A percentile compares a stretch with the other conserved stretches of the same genome.
Evolutionary conservation across 306 rosid genomes (phyloP).

Genomic region (Adenanthera pavonina): DNA sequence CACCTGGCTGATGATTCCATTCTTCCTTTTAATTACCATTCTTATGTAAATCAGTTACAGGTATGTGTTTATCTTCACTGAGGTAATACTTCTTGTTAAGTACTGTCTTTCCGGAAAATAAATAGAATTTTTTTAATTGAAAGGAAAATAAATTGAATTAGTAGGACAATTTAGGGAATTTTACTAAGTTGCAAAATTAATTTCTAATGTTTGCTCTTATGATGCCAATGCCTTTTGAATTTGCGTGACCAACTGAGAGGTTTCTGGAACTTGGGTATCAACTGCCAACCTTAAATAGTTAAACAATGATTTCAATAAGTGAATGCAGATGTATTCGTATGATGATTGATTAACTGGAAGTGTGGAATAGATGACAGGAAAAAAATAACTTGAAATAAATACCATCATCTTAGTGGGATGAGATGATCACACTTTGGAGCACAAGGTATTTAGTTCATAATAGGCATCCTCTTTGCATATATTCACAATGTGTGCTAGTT

Average conservation of each 20-base stretch:
- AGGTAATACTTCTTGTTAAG: conserved; percentile 12
- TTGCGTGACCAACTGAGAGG: too few species aligned
- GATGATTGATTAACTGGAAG: neutral
- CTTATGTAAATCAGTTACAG: conserved; percentile 85
- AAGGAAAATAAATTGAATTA: neutral
- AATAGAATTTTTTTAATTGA: neutral
- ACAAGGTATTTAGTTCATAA: neutral
- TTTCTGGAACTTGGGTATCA: conserved; percentile 5
- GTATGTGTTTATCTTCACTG: conserved; percentile 46
- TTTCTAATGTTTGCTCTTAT: neutral
- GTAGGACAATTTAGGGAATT: neutral
- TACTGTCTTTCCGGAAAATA: conserved; percentile 6
- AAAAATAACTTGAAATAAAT: neutral
- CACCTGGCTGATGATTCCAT: conserved; percentile 78
- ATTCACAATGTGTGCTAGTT: neutral
- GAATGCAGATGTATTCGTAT: neutral
- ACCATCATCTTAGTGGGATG: neutral
- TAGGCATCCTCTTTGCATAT: neutral
- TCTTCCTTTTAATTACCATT: conserved; percentile 71
- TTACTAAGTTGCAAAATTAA: neutral
- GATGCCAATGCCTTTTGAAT: neutral
- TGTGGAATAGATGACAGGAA: neutral
- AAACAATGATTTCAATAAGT: neutral
- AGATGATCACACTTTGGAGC: neutral
- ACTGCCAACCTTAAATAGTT: neutral